Evolutionary conservation across 441 rosid species (phyloP).

Genomic region (Bocquillonia castaneifolia): DNA sequence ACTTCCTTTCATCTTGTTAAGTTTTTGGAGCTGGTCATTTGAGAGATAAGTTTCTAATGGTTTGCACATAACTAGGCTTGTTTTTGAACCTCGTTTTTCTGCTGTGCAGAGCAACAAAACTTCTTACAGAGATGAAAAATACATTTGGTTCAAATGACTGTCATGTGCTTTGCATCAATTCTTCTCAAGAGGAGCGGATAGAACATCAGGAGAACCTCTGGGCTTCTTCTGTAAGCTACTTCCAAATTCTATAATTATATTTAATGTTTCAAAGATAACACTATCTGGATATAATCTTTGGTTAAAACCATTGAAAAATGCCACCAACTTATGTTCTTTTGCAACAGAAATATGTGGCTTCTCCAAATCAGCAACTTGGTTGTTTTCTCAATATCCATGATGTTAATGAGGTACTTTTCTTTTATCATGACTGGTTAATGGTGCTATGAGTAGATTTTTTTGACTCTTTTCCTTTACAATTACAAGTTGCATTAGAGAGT

Average conservation of each 20-base stretch:
- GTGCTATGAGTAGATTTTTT: too few species aligned
- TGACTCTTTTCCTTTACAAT: too few species aligned
- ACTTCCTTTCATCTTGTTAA: background rate
- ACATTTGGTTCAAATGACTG: conserved; percentile 79
- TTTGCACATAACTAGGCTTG: background rate
- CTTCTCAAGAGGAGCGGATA: conserved; percentile 65
- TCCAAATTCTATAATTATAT: conserved; percentile 20
- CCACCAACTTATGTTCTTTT: conserved; percentile 28
- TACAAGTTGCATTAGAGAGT: background rate
- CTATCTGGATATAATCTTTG: conserved; percentile 20
- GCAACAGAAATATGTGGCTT: conserved; percentile 61
- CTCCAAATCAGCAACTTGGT: conserved; percentile 54
- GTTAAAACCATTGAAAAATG: conserved; percentile 15
- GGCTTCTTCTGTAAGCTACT: conserved; percentile 59
- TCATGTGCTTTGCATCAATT: conserved; percentile 83
- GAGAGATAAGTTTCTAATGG: background rate
- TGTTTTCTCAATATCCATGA: conserved; percentile 73
- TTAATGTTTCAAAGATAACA: conserved; percentile 12
- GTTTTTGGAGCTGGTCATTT: background rate
- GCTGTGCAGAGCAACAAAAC: conserved; percentile 70
- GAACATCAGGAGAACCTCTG: conserved; percentile 73
- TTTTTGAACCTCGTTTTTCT: conserved; percentile 5
- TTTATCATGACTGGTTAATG: conserved; percentile 11
- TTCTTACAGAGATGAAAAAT: conserved; percentile 81
- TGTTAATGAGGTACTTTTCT: conserved; percentile 56